Conservation (phyloP, 371 early-diverging fungal genomes). For the Lichtheimia ornata region DNA sequence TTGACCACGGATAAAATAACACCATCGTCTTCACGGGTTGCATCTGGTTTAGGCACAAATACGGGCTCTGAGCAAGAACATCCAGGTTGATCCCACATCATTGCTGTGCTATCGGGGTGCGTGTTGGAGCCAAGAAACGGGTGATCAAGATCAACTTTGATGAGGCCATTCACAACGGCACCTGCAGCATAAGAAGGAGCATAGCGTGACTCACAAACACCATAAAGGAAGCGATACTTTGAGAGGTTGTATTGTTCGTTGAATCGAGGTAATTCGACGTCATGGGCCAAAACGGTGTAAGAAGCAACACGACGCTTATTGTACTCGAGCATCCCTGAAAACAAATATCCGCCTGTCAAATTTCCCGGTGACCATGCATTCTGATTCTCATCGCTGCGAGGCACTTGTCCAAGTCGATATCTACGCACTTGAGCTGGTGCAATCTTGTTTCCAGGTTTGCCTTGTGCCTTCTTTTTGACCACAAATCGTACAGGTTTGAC, state of each 20-base stretch:
- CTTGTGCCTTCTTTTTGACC: constrained; percentile 37
- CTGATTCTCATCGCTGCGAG: constrained; percentile 11
- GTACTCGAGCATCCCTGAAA: constrained; percentile 22
- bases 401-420: constrained; percentile 43
- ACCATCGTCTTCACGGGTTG: constrained; percentile 65
- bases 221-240: constrained; percentile 59
- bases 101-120: constrained; percentile 27
- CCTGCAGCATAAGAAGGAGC: constrained; percentile 51
- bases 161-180: constrained; percentile 52
- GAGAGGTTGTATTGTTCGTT: constrained; percentile 48
- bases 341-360: constrained; percentile 13
- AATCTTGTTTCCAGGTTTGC: constrained; percentile 38
- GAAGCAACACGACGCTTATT: constrained; percentile 47
- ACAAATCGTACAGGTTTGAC: constrained; percentile 45
- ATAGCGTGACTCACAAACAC: constrained; percentile 50
- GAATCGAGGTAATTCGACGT: constrained; percentile 64
- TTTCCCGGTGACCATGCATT: constrained; percentile 12
- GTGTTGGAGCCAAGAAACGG: constrained; percentile 34
- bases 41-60: constrained; percentile 59
- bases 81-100: constrained; percentile 51
- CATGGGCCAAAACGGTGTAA: constrained; percentile 41
- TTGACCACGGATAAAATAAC: constrained; percentile 63
- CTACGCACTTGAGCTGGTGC: constrained; percentile 47
- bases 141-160: constrained; percentile 56
- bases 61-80: constrained; percentile 73